Evolutionary conservation across 441 rosid genomes (phyloP).

Genomic region (Pelargonium australe): DNA sequence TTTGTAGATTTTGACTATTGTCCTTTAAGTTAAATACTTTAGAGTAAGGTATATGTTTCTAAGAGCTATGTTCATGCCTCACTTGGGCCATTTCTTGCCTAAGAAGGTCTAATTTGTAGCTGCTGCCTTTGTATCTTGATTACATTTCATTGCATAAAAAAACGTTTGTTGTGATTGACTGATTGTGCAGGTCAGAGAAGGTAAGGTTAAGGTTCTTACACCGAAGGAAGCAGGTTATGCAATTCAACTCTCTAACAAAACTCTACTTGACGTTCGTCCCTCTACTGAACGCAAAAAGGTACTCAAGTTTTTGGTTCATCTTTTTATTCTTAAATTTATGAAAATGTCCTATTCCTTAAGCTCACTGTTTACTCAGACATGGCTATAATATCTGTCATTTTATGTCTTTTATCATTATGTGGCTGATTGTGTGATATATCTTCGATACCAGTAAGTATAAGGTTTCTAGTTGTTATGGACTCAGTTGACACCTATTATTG

Average conservation of each 20-base stretch:
- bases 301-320: slow-evolving; percentile 1
- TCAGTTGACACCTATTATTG: slow-evolving; percentile 7
- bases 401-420: not conserved
- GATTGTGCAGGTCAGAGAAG: slow-evolving; percentile 62
- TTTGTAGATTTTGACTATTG: no score
- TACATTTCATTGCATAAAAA: no score
- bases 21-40: no score
- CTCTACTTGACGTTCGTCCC: slow-evolving; percentile 81
- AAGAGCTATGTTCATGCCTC: no score
- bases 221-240: slow-evolving; percentile 94
- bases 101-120: no score
- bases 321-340: not conserved
- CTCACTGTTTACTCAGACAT: slow-evolving; percentile 6
- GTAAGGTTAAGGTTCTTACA: slow-evolving; percentile 69
- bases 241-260: slow-evolving; percentile 74
- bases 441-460: not conserved
- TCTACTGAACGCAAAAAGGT: slow-evolving; percentile 67
- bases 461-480: not conserved
- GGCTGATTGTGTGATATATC: slow-evolving; percentile 1
- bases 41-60: no score
- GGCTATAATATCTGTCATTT: not conserved
- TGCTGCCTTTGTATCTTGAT: no score
- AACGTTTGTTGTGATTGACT: slow-evolving; percentile 2
- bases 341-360: not conserved
- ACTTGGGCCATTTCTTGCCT: no score